Base-by-base conservation (phyloP, 768 basidiomycete genomes). In the Boletales sp. region DNA sequence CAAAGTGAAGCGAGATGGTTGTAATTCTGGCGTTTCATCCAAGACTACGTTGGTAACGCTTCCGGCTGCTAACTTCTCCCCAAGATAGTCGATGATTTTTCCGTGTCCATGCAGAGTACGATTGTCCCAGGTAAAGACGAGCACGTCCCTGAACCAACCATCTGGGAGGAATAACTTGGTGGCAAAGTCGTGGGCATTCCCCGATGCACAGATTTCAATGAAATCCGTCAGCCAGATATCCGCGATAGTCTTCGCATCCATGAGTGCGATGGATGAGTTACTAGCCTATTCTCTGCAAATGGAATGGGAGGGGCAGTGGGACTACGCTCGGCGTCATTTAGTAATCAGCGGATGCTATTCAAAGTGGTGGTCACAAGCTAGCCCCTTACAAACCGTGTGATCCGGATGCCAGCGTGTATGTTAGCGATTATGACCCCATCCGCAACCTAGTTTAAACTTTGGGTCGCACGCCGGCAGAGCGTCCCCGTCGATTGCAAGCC, bases 111-210 rank as follows among this genome's bases (percentile, higher is more conserved):
- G 48, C 4, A 49, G 48, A 12, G 48, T 49, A 8, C 34, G 41
- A 12, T n/a, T 44, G 28, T 49, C 48, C 48, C 48, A 49, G 13
- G 34, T 36, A 31, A 49, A 49, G 33, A 49, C 18, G 15, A 49
- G 48, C 13, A 37, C 6, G 34, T 49, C 48, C 44, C 41, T 49
- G 15, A 49, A 37, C 48, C 48, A 49, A 31, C 48, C 41, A 37
- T 44, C 48, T 4, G 33, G 25, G 4, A 31, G 21, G 28, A 49
- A 49, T 19, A 49, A 31, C 18, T 45, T 49, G 17, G 41, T 35
- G 8, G 48, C 48, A 17, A 49, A 37, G 34, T 8, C n/a, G 4
- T 45, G n/a, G 12, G 48, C 41, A 12, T 44, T 21, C 28, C 48
- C 48, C 18, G 34, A 44, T 14, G 34, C 33, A 10, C 34, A 36